Conservation (phyloP, 257 asterid species). For the Salvia splendens region DNA sequence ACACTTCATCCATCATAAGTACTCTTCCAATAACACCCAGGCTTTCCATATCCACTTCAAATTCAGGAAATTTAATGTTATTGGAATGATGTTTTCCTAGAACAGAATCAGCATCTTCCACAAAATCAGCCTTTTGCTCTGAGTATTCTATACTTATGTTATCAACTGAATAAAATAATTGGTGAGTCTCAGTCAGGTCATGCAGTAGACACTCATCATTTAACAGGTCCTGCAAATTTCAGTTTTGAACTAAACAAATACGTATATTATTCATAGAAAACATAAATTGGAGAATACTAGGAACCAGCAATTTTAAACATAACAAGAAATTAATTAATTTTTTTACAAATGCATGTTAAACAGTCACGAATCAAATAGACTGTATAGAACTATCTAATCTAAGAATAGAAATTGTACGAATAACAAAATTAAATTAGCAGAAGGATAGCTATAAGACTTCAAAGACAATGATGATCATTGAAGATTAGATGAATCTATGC, state of each 20-base stretch:
- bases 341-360: constrained; percentile 19
- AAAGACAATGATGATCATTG: constrained; percentile 13
- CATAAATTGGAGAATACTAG: constrained; percentile 10
- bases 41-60: constrained; percentile 64
- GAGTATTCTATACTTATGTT: constrained; percentile 45
- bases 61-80: constrained; percentile 51
- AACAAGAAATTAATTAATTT: constrained; percentile 18
- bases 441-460: constrained; percentile 18
- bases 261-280: constrained; percentile 1
- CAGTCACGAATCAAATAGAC: constrained; percentile 24
- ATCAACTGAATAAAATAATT: constrained; percentile 62
- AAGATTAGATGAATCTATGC: constrained; percentile 16
- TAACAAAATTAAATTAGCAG: constrained; percentile 2
- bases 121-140: constrained; percentile 47
- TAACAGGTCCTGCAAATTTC: constrained; percentile 60
- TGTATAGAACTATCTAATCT: not conserved
- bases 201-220: constrained; percentile 47
- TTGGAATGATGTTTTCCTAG: constrained; percentile 38
- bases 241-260: not conserved
- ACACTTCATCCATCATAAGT: constrained; percentile 44
- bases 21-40: constrained; percentile 43
- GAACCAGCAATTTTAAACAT: constrained; percentile 25
- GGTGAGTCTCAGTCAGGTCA: constrained; percentile 51
- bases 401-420: constrained; percentile 3
- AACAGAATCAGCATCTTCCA: constrained; percentile 55